Evolutionary conservation across 2,329 filamentous ascomycete genomes (phyloP).

Genomic region (Lachnellula suecica): DNA sequence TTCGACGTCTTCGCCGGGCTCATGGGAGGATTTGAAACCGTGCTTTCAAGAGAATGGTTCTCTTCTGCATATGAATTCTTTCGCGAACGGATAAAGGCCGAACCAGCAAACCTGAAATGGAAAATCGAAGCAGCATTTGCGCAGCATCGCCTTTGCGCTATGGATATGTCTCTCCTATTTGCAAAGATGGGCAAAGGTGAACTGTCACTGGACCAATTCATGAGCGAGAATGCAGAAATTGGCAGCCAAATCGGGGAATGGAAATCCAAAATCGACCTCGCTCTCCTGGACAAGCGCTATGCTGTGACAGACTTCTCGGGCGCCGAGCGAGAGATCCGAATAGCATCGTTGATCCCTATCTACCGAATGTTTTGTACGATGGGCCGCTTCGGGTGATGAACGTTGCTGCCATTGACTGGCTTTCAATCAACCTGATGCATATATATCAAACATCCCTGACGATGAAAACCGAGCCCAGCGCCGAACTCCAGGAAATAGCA

Average conservation of each 20-base stretch:
- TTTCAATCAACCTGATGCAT: conserved; percentile 78
- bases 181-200: conserved; percentile 64
- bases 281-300: conserved; percentile 59
- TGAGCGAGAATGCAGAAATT: conserved; percentile 56
- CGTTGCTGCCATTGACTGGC: conserved; percentile 72
- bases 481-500: conserved; percentile 61
- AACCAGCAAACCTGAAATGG: conserved; percentile 63
- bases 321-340: conserved; percentile 51
- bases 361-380: conserved; percentile 67
- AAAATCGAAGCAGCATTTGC: conserved; percentile 68
- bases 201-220: conserved; percentile 65
- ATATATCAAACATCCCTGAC: conserved; percentile 67
- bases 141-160: conserved; percentile 68
- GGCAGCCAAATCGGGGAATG: conserved; percentile 46
- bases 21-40: conserved; percentile 74
- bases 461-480: conserved; percentile 43
- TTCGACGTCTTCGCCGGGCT: conserved; percentile 86
- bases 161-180: conserved; percentile 79
- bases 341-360: conserved; percentile 74
- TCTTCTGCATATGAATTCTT: conserved; percentile 50
- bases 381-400: conserved; percentile 74
- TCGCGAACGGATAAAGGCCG: conserved; percentile 52
- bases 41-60: conserved; percentile 79
- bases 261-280: conserved; percentile 58
- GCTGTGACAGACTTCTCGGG: conserved; percentile 64